Percentiles rank a stretch among this genome's conserved stretches.
phyloP scores from a whole-genome alignment of 2,329 filamentous ascomycete genomes.

The Paraphoma chrysanthemicola region DNA sequence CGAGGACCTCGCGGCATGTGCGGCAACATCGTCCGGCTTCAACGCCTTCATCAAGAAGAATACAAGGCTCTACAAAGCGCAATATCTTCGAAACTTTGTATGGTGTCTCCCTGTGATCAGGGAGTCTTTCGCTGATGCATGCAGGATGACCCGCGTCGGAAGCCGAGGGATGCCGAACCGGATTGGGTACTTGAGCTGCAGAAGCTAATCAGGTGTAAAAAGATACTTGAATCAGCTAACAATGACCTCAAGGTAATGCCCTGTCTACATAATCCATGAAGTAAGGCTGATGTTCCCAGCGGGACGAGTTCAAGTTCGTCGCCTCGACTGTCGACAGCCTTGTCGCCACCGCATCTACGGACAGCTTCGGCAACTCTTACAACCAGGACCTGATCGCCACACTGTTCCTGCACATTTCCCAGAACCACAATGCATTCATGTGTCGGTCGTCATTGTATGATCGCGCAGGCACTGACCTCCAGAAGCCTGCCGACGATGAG shows the following conservation, averaged over 20 bases:
- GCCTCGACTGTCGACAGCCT: conserved; percentile 51
- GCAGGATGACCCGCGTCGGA: conserved; percentile 50
- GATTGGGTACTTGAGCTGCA: conserved; percentile 42
- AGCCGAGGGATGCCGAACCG: conserved; percentile 32
- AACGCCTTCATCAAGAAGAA: conserved; percentile 65
- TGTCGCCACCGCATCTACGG: conserved; percentile 44
- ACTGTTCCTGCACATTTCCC: conserved; percentile 51
- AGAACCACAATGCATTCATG: conserved; percentile 67
- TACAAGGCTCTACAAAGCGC: conserved; percentile 63
- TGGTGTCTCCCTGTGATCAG: conserved; percentile 15
- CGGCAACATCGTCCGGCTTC: conserved; percentile 49
- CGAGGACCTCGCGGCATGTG: conserved; percentile 39
- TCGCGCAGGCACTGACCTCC: conserved; percentile 57
- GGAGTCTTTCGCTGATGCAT: conserved; percentile 2
- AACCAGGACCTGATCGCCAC: conserved; percentile 49
- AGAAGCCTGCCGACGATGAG: conserved; percentile 49
- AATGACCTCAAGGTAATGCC: conserved; percentile 48
- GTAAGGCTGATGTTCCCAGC: conserved; percentile 16
- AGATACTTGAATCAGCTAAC: conserved; percentile 54
- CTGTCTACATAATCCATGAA: no score
- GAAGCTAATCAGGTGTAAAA: conserved; percentile 43
- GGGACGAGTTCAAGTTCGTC: conserved; percentile 42
- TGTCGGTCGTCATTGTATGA: conserved; percentile 65
- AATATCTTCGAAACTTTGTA: conserved; percentile 68
- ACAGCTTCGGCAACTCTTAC: conserved; percentile 53